Conservation (phyloP, 2,329 filamentous ascomycete genomes). For the Phialemonium atrogriseum region DNA sequence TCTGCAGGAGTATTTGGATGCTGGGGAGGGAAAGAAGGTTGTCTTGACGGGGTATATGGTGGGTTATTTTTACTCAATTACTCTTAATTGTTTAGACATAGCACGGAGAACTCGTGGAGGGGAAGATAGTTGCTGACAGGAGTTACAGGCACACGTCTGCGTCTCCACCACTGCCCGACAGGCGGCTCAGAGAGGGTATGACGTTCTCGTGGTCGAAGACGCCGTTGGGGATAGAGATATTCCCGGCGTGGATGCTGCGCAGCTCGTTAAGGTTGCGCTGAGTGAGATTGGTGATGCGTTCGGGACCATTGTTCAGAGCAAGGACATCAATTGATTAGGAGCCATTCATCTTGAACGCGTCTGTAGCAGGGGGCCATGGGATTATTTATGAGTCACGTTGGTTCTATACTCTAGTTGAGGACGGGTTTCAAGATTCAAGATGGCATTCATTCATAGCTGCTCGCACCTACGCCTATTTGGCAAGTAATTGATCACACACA, state of each 20-base stretch:
- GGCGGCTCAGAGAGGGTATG: slow-evolving; percentile 52
- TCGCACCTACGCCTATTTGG: too few relatives aligned
- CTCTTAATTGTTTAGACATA: too few relatives aligned
- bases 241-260: slow-evolving; percentile 48
- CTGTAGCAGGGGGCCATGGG: too few relatives aligned
- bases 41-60: slow-evolving; percentile 55
- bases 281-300: slow-evolving; percentile 56
- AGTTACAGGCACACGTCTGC: slow-evolving; percentile 53
- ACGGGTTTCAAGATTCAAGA: too few relatives aligned
- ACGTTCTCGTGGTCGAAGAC: slow-evolving; percentile 53
- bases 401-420: too few relatives aligned
- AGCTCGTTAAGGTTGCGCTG: slow-evolving; percentile 42
- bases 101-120: too few relatives aligned
- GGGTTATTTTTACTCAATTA: slow-evolving; percentile 20
- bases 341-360: too few relatives aligned
- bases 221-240: slow-evolving; percentile 60
- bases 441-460: too few relatives aligned
- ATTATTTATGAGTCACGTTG: too few relatives aligned
- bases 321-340: too few relatives aligned
- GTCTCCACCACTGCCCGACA: slow-evolving; percentile 56
- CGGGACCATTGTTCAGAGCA: slow-evolving; percentile 45
- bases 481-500: too few relatives aligned
- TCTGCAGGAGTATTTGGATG: slow-evolving; percentile 45
- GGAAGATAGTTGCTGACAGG: too few relatives aligned
- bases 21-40: slow-evolving; percentile 45